Percentiles rank a stretch among this genome's conserved stretches.
Conservation (phyloP, 352 stramenopile species). For the Pythium rishiriense region DNA sequence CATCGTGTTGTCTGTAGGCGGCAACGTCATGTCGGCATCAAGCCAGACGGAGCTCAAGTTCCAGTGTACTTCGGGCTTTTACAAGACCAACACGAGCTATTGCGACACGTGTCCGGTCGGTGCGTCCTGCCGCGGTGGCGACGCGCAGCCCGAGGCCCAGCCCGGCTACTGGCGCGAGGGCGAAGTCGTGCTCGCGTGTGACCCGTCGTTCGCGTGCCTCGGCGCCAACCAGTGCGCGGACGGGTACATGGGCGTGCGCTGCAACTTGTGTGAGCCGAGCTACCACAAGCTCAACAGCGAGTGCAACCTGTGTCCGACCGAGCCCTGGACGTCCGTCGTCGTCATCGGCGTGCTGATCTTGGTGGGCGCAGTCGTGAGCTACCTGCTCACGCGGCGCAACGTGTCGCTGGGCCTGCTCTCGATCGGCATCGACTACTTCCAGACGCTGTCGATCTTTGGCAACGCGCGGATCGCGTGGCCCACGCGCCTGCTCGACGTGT, state of each 20-base stretch:
- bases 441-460: conserved; percentile 84
- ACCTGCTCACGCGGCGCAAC: conserved; percentile 56
- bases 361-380: conserved; percentile 51
- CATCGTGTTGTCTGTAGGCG: conserved; percentile 58
- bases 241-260: conserved; percentile 49
- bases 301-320: conserved; percentile 51
- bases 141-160: conserved; percentile 43
- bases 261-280: conserved; percentile 43
- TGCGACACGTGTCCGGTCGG: conserved; percentile 56
- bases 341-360: conserved; percentile 52
- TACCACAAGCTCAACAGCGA: conserved; percentile 69
- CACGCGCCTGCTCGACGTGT: conserved; percentile 51
- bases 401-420: conserved; percentile 72
- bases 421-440: conserved; percentile 86
- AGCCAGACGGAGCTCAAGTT: conserved; percentile 70
- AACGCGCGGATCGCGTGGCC: conserved; percentile 74
- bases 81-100: conserved; percentile 41
- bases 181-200: conserved; percentile 51
- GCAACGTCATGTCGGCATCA: conserved; percentile 53
- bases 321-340: conserved; percentile 57
- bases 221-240: conserved; percentile 47
- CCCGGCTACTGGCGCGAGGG: conserved; percentile 59
- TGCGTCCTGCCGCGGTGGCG: conserved; percentile 50
- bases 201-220: conserved; percentile 56
- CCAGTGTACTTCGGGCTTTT: conserved; percentile 60